Evolutionary conservation across 164 flowering plant species (phyloP), one percentile per base, ranked within the genome.

Genomic region (Umbellularia californica): DNA sequence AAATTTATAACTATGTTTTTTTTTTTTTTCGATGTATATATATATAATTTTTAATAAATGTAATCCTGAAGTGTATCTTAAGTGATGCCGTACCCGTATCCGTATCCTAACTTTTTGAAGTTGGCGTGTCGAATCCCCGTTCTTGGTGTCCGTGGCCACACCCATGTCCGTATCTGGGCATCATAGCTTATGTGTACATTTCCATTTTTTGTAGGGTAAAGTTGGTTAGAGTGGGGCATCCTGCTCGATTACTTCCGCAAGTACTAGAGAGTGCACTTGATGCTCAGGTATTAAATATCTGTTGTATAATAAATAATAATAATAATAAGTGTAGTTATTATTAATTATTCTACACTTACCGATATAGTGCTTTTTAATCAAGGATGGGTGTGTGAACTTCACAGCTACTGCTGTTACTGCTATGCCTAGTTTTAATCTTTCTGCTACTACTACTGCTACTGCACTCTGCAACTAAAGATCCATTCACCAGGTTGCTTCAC

Each of bases 191-290:
- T 30, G 20, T 67, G 60, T 27, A 70, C 27, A 23, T 70, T 69
- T 73, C 11, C 79, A 33, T 83, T 79, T 79, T 58, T n/a, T 73
- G 72, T 80, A 93, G 97, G 79, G 93, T 92, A 50, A 96, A 94
- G 86, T 74, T 93, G 83, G 97, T 96, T 81, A 90, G 99, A 80
- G 60, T 96, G 83, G 98, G 99, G 50, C 99, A 96, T 80, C 99
- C 99, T 84, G 99, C 99, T 77, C 97, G 98, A 58, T 81, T 96
- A 65, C 90, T 96, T 71, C 99, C 99, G 81, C 98, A 96, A 91
- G 97, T 94, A 52, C 76, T 94, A 87, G 97, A 94, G 13, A 94
- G 95, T 86, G 97, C 99, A 70, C 84, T 96, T 75, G 99, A 96
- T 81, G 97, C 98, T 23, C 96, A 92, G 97, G 99, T 93, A 84